Evolutionary conservation across 1,284 basidiomycete species (phyloP), one percentile per base, ranked within the genome.

Genomic region (Papiliotrema laurentii): DNA sequence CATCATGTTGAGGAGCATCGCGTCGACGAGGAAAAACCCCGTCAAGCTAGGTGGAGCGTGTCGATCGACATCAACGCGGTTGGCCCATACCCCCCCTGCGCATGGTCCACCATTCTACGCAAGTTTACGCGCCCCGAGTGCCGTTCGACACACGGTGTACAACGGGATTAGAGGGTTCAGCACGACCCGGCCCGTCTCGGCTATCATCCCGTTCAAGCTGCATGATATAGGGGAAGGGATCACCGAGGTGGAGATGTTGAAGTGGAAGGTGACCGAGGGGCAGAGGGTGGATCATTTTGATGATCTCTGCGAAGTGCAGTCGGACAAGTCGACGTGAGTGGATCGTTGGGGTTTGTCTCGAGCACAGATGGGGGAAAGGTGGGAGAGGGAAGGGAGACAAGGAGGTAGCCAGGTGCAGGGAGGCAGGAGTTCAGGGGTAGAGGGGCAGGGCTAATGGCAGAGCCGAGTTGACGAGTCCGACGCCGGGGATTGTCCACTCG

Each of bases 401-500:
- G n/a, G n/a, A n/a, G n/a, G n/a, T n/a, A n/a, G n/a, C n/a, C n/a
- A n/a, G n/a, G n/a, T n/a, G n/a, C n/a, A n/a, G n/a, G n/a, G n/a
- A n/a, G n/a, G n/a, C n/a, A n/a, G n/a, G n/a, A n/a, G n/a, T n/a
- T n/a, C n/a, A n/a, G 35, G 19, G 11, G 11, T 7, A 21, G 18
- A 14, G 18, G 10, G 11, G 16, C 31, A 31, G 28, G 14, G 45
- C 43, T 46, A 47, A 47, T 43, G 3, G 13, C 2, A 89, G 85
- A 59, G 92, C 96, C 24, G 92, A 96, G 69, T 89, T 96, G 52
- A 96, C 92, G 0, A 87, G 85, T 50, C 89, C 91, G 0, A 91
- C 82, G 61, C 83, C 90, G 28, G 92, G 92, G 2, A 77, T 81
- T 27, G 77, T 96, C 39, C 82, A 78, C 51, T 77, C 84, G 47